phyloP scores from a whole-genome alignment of 1,139 yeast genomes.

The Diutina mesorugosa region DNA sequence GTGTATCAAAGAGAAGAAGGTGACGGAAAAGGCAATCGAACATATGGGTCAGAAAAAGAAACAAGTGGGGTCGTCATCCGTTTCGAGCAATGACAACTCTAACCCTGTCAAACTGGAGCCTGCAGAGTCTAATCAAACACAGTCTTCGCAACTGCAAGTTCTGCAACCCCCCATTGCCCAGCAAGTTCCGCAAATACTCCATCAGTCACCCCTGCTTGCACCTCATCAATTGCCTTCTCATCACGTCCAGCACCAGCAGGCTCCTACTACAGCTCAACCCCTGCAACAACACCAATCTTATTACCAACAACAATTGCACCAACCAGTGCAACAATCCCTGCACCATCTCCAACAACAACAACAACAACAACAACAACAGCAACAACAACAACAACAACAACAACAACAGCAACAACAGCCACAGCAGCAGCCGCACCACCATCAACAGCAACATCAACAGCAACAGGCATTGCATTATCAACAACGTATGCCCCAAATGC shows the following conservation, averaged over 20 bases:
- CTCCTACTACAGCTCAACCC: not conserved
- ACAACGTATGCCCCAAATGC: not conserved
- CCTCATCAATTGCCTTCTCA: not conserved
- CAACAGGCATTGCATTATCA: not conserved
- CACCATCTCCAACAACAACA: not conserved
- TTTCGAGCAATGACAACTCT: not conserved
- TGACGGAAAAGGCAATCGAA: conserved; percentile 1
- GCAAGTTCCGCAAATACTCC: not conserved
- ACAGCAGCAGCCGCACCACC: not conserved
- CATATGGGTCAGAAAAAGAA: conserved; percentile 1
- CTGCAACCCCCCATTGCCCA: not conserved
- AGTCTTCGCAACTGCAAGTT: not conserved
- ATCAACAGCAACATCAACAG: not conserved
- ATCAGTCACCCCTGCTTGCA: not conserved
- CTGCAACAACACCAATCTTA: not conserved
- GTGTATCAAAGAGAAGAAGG: conserved; percentile 3
- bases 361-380: not conserved
- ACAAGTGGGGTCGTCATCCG: not conserved
- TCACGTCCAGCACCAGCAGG: not conserved
- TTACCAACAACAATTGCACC: not conserved
- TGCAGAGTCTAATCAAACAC: not conserved
- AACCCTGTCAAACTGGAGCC: not conserved
- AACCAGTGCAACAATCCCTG: not conserved
- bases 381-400: not conserved
- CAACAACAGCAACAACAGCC: not conserved